Evolutionary conservation across 2,329 filamentous ascomycete species (phyloP).

Genomic region (Gnomoniopsis sp.): DNA sequence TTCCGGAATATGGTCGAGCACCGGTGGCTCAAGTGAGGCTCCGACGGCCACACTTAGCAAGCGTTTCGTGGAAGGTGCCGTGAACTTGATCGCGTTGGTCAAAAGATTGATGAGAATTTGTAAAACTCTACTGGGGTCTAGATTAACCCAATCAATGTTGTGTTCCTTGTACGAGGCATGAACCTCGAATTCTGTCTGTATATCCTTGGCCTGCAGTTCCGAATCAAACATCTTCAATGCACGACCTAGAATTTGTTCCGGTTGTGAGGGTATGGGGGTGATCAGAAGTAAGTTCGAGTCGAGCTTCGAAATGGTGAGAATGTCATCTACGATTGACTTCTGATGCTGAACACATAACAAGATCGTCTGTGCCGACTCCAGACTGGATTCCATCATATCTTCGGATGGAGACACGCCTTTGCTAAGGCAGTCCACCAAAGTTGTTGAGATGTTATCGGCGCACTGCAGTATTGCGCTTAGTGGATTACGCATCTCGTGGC

Average conservation of each 20-base stretch:
- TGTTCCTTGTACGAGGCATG: conserved; percentile 44
- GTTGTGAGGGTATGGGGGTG: conserved; percentile 51
- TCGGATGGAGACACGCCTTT: conserved; percentile 22
- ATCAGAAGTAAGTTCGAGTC: conserved; percentile 54
- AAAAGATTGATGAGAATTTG: conserved; percentile 58
- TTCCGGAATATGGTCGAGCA: conserved; percentile 17
- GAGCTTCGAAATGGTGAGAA: conserved; percentile 47
- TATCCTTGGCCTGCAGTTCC: conserved; percentile 52
- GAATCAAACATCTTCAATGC: conserved; percentile 58
- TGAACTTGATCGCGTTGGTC: conserved; percentile 63
- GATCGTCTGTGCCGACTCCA: conserved; percentile 56
- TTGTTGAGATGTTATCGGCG: conserved; percentile 47
- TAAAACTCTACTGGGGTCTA: conserved; percentile 55
- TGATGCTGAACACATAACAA: conserved; percentile 55
- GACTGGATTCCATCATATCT: conserved; percentile 41
- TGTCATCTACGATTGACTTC: conserved; percentile 48
- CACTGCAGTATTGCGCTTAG: conserved; percentile 54
- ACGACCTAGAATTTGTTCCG: conserved; percentile 47
- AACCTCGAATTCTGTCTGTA: conserved; percentile 47
- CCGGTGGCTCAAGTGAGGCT: conserved; percentile 40
- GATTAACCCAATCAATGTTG: conserved; percentile 51
- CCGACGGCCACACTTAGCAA: conserved; percentile 48
- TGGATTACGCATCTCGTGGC: conserved; percentile 52
- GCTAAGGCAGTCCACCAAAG: conserved; percentile 20
- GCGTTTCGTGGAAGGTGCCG: conserved; percentile 28